Evolutionary conservation across 805 yeast species (phyloP).

Genomic region (Wickerhamomyces bovis): DNA sequence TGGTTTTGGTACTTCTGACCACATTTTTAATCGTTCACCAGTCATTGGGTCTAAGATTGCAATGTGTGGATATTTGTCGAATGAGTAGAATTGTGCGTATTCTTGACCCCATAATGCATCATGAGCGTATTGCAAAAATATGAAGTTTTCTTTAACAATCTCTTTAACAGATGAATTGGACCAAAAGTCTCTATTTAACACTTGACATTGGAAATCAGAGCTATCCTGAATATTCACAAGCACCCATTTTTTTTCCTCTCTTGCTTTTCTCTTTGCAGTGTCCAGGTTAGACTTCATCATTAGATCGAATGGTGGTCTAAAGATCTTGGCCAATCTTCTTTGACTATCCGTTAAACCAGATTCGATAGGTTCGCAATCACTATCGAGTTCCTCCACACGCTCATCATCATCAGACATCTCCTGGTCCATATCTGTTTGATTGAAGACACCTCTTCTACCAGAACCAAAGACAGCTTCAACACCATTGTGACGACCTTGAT

Average conservation of each 20-base stretch:
- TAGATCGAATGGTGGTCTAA: slow-evolving; percentile 91
- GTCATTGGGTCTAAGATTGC: slow-evolving; percentile 93
- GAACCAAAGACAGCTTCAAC: slow-evolving; percentile 27
- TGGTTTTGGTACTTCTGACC: slow-evolving; percentile 66
- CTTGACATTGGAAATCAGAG: slow-evolving; percentile 82
- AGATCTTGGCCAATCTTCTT: slow-evolving; percentile 72
- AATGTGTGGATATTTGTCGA: slow-evolving; percentile 74
- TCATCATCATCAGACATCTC: slow-evolving; percentile 21
- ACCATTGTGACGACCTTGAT: background rate
- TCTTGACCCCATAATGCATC: slow-evolving; percentile 71
- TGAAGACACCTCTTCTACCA: slow-evolving; percentile 28
- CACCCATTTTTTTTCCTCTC: slow-evolving; percentile 67
- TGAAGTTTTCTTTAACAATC: slow-evolving; percentile 57
- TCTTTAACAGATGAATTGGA: slow-evolving; percentile 59
- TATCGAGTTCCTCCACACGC: slow-evolving; percentile 28
- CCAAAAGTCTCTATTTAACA: slow-evolving; percentile 92
- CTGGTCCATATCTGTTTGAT: slow-evolving; percentile 26
- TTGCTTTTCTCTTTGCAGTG: slow-evolving; percentile 63
- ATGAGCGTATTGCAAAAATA: slow-evolving; percentile 79
- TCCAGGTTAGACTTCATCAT: slow-evolving; percentile 67
- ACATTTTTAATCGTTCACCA: slow-evolving; percentile 77
- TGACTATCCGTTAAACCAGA: slow-evolving; percentile 33
- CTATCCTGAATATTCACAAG: slow-evolving; percentile 83
- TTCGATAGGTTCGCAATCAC: slow-evolving; percentile 26
- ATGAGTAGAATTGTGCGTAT: slow-evolving; percentile 68